Conservation (phyloP, 208 protist species). For the Acanthamoeba quina region DNA sequence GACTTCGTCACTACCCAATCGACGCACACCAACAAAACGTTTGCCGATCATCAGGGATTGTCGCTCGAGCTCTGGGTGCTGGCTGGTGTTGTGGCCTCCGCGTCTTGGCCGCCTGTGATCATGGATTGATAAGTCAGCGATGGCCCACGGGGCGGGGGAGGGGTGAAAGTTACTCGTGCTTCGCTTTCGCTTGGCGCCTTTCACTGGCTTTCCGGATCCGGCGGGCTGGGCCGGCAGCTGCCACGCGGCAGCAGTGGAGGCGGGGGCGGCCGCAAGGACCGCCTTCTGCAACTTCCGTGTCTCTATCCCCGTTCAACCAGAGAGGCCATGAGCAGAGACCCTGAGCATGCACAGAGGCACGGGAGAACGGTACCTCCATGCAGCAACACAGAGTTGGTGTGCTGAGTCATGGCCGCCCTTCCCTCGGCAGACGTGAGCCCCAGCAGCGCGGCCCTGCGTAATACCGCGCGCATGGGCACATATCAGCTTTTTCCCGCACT, state of each 20-base stretch:
- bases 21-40: too few relatives aligned
- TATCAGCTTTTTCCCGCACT: neutral
- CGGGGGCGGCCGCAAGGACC: neutral
- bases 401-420: neutral
- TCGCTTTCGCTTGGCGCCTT: neutral
- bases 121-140: too few relatives aligned
- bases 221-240: neutral
- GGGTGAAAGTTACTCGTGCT: neutral
- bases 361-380: neutral
- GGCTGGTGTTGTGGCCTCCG: too few relatives aligned
- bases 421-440: conserved; percentile 12
- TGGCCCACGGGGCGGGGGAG: too few relatives aligned
- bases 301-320: neutral
- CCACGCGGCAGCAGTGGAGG: neutral
- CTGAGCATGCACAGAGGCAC: neutral
- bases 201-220: neutral
- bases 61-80: too few relatives aligned
- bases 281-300: neutral
- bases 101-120: too few relatives aligned
- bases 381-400: neutral
- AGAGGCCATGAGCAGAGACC: neutral
- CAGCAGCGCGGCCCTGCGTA: neutral
- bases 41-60: too few relatives aligned
- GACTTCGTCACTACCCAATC: too few relatives aligned
- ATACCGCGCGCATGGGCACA: neutral